These are phyloP conservation scores for Acacia crassicarpa DNA, from an alignment of 306 rosid genomes.

Conservation along the genomic window DNA sequence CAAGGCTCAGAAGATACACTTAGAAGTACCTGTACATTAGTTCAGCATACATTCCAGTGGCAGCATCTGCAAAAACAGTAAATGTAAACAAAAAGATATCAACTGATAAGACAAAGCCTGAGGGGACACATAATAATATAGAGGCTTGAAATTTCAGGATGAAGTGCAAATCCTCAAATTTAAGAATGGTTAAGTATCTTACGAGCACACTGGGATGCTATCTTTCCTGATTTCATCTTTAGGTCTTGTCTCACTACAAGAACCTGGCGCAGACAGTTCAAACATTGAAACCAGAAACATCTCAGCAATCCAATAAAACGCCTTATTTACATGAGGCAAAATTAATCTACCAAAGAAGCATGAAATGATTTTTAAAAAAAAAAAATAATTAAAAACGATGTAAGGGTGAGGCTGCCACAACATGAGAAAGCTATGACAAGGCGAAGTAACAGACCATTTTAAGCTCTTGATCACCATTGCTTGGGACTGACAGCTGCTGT, in stretches of 20 bases:
- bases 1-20: conserved; percentile 23
- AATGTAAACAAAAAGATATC: conserved; percentile 22
- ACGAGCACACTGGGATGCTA: conserved; percentile 99
- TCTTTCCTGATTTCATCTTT: conserved; percentile 90
- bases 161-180: background rate
- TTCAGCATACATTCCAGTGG: conserved; percentile 86
- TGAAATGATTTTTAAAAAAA: background rate
- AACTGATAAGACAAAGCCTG: background rate
- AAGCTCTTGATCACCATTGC: conserved; percentile 64
- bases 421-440: conserved; percentile 20
- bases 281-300: conserved; percentile 30
- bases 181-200: conserved; percentile 38
- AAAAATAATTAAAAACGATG: background rate
- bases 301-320: conserved; percentile 1
- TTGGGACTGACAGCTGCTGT: conserved; percentile 42
- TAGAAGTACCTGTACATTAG: conserved; percentile 67
- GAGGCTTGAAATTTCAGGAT: background rate
- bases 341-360: conserved; percentile 22
- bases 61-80: conserved; percentile 67
- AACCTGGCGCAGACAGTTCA: conserved; percentile 52
- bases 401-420: background rate
- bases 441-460: conserved; percentile 65
- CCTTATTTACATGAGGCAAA: background rate
- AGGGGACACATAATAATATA: background rate
- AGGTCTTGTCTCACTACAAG: conserved; percentile 86